Percentiles rank a stretch among this genome's conserved stretches.
These are phyloP conservation scores for Zasmidium angulare DNA, from an alignment of 2,329 filamentous ascomycete genomes.

Conservation along the genomic window DNA sequence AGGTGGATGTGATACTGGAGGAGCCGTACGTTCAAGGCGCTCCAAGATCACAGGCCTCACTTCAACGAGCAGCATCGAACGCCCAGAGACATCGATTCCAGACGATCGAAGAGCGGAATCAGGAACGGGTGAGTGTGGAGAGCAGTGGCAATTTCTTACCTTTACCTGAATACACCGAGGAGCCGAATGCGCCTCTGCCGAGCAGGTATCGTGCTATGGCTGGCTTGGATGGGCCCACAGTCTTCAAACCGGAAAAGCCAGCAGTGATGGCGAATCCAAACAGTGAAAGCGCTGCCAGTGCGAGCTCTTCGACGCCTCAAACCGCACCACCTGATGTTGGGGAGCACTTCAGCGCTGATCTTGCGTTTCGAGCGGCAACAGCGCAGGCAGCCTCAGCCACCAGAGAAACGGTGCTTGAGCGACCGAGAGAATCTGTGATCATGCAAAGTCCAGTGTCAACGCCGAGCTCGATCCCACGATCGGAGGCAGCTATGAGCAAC, in stretches of 20 bases:
- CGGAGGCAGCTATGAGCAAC: not conserved
- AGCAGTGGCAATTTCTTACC: slow-evolving; percentile 81
- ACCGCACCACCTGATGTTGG: slow-evolving; percentile 26
- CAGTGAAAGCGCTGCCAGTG: slow-evolving; percentile 1
- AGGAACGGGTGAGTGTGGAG: slow-evolving; percentile 49
- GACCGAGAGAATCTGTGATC: slow-evolving; percentile 3
- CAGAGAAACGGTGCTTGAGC: not conserved
- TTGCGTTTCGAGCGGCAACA: slow-evolving; percentile 26
- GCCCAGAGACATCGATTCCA: slow-evolving; percentile 70
- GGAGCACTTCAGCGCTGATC: slow-evolving; percentile 28
- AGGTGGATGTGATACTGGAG: slow-evolving; percentile 29
- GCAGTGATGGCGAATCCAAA: slow-evolving; percentile 17
- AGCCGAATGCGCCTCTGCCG: slow-evolving; percentile 45
- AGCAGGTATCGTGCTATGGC: slow-evolving; percentile 38
- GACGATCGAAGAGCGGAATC: slow-evolving; percentile 54
- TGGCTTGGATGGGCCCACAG: slow-evolving; percentile 33
- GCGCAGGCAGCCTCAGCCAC: not conserved
- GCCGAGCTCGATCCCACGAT: not conserved
- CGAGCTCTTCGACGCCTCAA: slow-evolving; percentile 12
- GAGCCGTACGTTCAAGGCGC: slow-evolving; percentile 37
- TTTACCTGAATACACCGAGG: slow-evolving; percentile 73
- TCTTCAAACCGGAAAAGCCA: slow-evolving; percentile 18
- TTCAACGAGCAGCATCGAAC: slow-evolving; percentile 54
- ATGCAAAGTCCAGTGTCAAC: slow-evolving; percentile 6
- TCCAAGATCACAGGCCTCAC: slow-evolving; percentile 33